These are phyloP conservation scores for Falciphora oryzae DNA, from an alignment of 2,329 filamentous ascomycete species.

Conservation along the genomic window DNA sequence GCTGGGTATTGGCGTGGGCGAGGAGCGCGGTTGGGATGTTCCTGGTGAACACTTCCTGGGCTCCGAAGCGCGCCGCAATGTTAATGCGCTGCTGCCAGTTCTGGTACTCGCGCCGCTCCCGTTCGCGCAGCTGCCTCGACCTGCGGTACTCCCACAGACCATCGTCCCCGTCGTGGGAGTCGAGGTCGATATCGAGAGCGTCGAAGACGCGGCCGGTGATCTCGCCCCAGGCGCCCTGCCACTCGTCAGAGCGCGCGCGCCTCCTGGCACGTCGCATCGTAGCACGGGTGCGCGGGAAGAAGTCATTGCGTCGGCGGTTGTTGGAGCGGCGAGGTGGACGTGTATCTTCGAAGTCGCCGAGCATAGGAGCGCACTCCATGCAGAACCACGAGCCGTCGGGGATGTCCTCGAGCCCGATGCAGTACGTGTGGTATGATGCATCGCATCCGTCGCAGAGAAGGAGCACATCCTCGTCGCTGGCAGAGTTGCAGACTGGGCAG, in stretches of 20 bases:
- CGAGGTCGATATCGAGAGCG: slow-evolving; percentile 68
- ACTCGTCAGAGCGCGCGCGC: slow-evolving; percentile 70
- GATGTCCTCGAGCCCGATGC: slow-evolving; percentile 73
- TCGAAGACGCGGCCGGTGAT: slow-evolving; percentile 59
- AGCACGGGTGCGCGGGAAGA: slow-evolving; percentile 51
- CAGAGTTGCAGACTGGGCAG: slow-evolving; percentile 77
- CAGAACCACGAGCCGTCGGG: slow-evolving; percentile 86
- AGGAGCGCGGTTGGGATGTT: slow-evolving; percentile 53
- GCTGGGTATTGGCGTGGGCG: slow-evolving; percentile 45
- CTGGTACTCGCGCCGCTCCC: slow-evolving; percentile 51
- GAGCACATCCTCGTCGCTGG: slow-evolving; percentile 76
- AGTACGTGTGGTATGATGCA: slow-evolving; percentile 85
- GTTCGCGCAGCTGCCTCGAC: slow-evolving; percentile 47
- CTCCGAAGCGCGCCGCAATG: slow-evolving; percentile 75
- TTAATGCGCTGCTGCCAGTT: slow-evolving; percentile 81
- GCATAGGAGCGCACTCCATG: slow-evolving; percentile 64
- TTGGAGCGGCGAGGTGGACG: slow-evolving; percentile 3
- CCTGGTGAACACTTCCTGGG: slow-evolving; percentile 64
- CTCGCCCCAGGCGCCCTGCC: slow-evolving; percentile 79
- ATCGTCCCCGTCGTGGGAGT: slow-evolving; percentile 77
- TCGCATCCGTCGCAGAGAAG: slow-evolving; percentile 91
- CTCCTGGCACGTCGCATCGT: slow-evolving; percentile 49
- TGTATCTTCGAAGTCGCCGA: slow-evolving; percentile 30
- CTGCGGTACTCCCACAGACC: slow-evolving; percentile 46
- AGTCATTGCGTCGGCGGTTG: slow-evolving; percentile 25